phyloP scores from a whole-genome alignment of 2,329 filamentous ascomycete species.

The Fonsecaea erecta region DNA sequence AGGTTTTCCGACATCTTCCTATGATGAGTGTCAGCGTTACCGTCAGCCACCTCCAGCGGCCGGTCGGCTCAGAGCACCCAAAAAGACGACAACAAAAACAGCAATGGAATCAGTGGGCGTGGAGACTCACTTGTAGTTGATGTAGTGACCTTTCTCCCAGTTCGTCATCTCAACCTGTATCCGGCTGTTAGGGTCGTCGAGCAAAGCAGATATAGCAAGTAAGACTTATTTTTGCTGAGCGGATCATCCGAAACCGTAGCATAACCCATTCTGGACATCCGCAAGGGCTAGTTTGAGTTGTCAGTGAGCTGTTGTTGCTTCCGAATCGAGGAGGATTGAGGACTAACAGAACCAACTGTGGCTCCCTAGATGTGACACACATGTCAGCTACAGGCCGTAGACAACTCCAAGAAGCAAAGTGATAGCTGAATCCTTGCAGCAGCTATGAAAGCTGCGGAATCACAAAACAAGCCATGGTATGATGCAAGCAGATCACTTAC shows the following conservation, averaged over 20 bases:
- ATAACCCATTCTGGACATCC: conserved; percentile 35
- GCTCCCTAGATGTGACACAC: conserved; percentile 43
- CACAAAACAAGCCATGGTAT: conserved; percentile 31
- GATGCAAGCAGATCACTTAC: conserved; percentile 49
- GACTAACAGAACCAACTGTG: conserved; percentile 53
- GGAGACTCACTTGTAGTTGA: conserved; percentile 77
- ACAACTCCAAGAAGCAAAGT: background rate
- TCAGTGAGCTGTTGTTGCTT: conserved; percentile 16
- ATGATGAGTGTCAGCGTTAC: conserved; percentile 33
- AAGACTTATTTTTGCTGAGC: conserved; percentile 73
- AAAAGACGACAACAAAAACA: too few relatives aligned
- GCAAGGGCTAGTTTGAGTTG: conserved; percentile 40
- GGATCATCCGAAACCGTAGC: conserved; percentile 67
- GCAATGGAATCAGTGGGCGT: background rate
- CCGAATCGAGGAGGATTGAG: conserved; percentile 17
- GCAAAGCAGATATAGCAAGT: background rate
- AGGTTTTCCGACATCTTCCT: conserved; percentile 99
- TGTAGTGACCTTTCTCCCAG: conserved; percentile 93
- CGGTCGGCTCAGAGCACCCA: too few relatives aligned
- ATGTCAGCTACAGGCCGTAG: conserved; percentile 18
- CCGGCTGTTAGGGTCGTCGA: conserved; percentile 21
- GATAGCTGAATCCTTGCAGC: conserved; percentile 17
- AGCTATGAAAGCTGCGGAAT: background rate
- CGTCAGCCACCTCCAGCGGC: background rate
- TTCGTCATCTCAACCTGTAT: conserved; percentile 88